Conservation (phyloP, 805 yeast genomes). For the Hyphopichia homilentoma region DNA sequence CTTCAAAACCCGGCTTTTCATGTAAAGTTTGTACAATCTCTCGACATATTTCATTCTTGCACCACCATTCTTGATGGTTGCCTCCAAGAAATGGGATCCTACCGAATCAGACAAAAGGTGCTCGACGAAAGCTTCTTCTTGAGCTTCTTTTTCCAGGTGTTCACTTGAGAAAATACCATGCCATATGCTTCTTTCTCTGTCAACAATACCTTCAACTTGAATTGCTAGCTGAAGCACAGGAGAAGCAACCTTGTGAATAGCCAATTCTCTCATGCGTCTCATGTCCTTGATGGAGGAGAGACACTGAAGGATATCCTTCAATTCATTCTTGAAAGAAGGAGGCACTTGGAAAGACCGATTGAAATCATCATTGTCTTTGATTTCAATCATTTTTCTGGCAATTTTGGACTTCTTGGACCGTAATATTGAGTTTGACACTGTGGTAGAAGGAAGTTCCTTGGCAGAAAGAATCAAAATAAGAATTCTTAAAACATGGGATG, state of each 20-base stretch:
- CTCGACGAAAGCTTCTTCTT: slow-evolving; percentile 79
- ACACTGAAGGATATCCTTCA: slow-evolving; percentile 45
- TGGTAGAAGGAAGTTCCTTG: slow-evolving; percentile 69
- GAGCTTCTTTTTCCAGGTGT: slow-evolving; percentile 47
- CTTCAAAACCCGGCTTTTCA: slow-evolving; percentile 69
- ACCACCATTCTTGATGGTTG: slow-evolving; percentile 57
- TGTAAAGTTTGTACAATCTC: slow-evolving; percentile 65
- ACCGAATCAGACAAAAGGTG: slow-evolving; percentile 79
- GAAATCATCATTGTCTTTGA: slow-evolving; percentile 73
- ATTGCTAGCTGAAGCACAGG: slow-evolving; percentile 80
- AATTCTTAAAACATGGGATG: slow-evolving; percentile 82
- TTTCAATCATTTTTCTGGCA: slow-evolving; percentile 91
- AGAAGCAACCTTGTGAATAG: slow-evolving; percentile 78
- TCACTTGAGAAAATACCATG: slow-evolving; percentile 54
- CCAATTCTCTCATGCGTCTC: slow-evolving; percentile 57
- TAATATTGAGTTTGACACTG: slow-evolving; percentile 63
- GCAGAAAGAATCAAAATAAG: slow-evolving; percentile 72
- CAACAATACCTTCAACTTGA: slow-evolving; percentile 77
- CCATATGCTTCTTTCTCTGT: slow-evolving; percentile 70
- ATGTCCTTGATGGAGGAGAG: slow-evolving; percentile 34
- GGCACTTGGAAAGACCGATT: slow-evolving; percentile 68
- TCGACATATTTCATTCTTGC: slow-evolving; percentile 64
- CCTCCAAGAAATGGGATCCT: slow-evolving; percentile 91
- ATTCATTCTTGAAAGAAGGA: slow-evolving; percentile 56
- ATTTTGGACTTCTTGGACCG: slow-evolving; percentile 81